These are phyloP conservation scores for Candida chauliodis DNA, from an alignment of 805 yeast species.

Conservation along the genomic window DNA sequence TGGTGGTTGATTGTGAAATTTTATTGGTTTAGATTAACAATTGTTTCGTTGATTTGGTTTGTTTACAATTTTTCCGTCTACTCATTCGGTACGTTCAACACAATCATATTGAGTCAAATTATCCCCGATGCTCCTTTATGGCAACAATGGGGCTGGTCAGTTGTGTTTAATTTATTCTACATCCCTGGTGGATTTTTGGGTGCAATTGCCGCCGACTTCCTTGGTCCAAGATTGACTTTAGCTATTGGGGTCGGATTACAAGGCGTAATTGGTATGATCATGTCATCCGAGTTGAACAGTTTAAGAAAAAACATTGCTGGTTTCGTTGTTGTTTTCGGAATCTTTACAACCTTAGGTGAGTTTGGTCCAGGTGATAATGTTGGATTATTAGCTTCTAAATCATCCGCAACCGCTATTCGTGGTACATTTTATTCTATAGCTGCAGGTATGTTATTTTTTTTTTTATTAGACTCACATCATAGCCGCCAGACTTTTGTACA, in stretches of 20 bases:
- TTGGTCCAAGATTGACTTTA: conserved; percentile 85
- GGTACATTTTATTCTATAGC: conserved; percentile 90
- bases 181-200: conserved; percentile 89
- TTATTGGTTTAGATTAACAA: conserved; percentile 75
- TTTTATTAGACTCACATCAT: no score
- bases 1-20: conserved; percentile 66
- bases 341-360: conserved; percentile 84
- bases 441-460: conserved; percentile 40
- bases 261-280: conserved; percentile 74
- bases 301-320: conserved; percentile 66
- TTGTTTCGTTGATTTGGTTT: conserved; percentile 84
- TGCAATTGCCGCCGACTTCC: conserved; percentile 73
- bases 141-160: conserved; percentile 87
- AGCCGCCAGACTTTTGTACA: no score
- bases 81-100: conserved; percentile 82
- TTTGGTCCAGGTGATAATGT: conserved; percentile 93
- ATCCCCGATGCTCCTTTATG: conserved; percentile 61
- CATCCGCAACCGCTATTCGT: conserved; percentile 81
- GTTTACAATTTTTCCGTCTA: conserved; percentile 84
- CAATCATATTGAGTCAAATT: conserved; percentile 59
- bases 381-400: conserved; percentile 83
- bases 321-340: conserved; percentile 83
- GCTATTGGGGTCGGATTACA: conserved; percentile 67
- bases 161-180: conserved; percentile 81
- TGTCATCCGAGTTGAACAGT: conserved; percentile 66